phyloP scores from a whole-genome alignment of 345 rosid genomes.

The Conringia planisiliqua region DNA sequence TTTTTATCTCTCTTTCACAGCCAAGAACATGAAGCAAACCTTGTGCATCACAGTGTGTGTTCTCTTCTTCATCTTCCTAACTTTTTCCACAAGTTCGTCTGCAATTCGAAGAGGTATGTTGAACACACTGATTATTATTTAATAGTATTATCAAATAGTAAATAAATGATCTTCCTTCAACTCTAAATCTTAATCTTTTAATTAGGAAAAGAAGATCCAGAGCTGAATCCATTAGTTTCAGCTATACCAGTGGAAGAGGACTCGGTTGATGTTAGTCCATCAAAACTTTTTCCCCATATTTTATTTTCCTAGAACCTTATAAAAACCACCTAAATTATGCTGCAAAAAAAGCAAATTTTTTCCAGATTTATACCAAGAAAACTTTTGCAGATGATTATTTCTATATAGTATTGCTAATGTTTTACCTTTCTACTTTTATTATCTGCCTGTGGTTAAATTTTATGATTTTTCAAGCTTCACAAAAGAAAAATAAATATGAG shows the following conservation, averaged over 20 bases:
- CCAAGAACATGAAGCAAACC: conserved; percentile 47
- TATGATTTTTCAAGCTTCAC: background rate
- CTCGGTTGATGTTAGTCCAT: conserved; percentile 31
- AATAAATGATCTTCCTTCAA: background rate
- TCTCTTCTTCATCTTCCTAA: conserved; percentile 42
- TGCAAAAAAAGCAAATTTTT: background rate
- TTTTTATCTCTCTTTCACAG: background rate
- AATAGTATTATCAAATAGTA: background rate
- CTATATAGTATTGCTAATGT: background rate
- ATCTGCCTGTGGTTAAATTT: background rate
- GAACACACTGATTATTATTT: conserved; percentile 27
- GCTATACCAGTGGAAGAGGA: conserved; percentile 26
- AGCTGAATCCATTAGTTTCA: conserved; percentile 35
- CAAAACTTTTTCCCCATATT: background rate
- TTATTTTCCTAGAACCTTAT: background rate
- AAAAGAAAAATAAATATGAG: background rate
- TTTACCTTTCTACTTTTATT: background rate
- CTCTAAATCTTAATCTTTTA: background rate
- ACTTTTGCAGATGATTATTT: background rate
- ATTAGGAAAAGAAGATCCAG: conserved; percentile 35
- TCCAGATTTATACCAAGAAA: background rate
- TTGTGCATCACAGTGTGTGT: conserved; percentile 27
- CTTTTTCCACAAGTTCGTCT: conserved; percentile 36
- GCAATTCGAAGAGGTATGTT: conserved; percentile 35
- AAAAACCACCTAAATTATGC: background rate